phyloP scores from a whole-genome alignment of 805 yeast genomes.

The Zygoascus bituminiphila region DNA sequence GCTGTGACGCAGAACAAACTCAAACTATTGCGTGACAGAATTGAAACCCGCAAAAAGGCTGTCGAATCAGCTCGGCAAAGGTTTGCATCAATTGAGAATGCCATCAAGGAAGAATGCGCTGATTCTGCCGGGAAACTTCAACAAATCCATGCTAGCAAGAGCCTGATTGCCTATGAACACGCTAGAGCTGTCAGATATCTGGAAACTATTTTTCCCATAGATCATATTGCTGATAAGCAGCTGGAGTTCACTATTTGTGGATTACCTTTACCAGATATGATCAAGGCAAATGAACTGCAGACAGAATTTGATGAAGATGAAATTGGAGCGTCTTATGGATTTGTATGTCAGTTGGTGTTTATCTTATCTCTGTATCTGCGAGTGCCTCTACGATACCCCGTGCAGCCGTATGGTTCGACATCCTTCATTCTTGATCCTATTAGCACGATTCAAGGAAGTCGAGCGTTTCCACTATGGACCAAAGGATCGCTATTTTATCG shows the following conservation, averaged over 20 bases:
- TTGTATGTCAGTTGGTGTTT: slow-evolving; percentile 36
- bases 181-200: slow-evolving; percentile 25
- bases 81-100: background rate
- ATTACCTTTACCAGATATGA: slow-evolving; percentile 24
- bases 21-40: slow-evolving; percentile 7
- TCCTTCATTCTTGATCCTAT: slow-evolving; percentile 44
- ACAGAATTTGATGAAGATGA: slow-evolving; percentile 31
- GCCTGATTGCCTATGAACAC: slow-evolving; percentile 11
- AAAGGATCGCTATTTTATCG: slow-evolving; percentile 36
- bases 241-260: slow-evolving; percentile 30
- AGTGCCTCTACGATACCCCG: slow-evolving; percentile 42
- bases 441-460: slow-evolving; percentile 32
- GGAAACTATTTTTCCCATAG: slow-evolving; percentile 17
- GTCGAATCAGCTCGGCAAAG: slow-evolving; percentile 4
- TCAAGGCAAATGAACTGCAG: background rate
- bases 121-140: background rate
- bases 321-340: slow-evolving; percentile 43
- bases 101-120: background rate
- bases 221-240: slow-evolving; percentile 10
- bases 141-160: background rate
- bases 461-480: slow-evolving; percentile 43
- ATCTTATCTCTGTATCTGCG: slow-evolving; percentile 35
- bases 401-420: slow-evolving; percentile 40
- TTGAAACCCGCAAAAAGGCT: slow-evolving; percentile 7
- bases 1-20: slow-evolving; percentile 8